Percentiles rank a stretch among this genome's conserved stretches.
These are phyloP conservation scores for Anisodus tanguticus DNA, from an alignment of 257 asterid species.

Conservation along the genomic window DNA sequence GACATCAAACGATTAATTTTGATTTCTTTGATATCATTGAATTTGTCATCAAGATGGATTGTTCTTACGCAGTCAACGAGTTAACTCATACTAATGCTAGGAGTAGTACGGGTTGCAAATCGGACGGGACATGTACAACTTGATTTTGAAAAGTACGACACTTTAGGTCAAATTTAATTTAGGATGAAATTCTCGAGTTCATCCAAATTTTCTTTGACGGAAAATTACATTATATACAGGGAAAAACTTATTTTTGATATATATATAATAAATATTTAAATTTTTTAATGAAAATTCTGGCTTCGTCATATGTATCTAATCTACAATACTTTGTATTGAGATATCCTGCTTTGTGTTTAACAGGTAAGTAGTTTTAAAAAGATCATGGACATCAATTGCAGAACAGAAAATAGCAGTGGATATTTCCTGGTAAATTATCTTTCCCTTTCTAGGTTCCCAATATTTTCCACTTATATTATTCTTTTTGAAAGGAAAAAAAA, in stretches of 20 bases:
- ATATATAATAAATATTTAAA: no score
- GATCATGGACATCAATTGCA: slow-evolving; percentile 42
- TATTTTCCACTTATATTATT: not conserved
- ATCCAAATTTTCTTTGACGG: not conserved
- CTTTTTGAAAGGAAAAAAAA: not conserved
- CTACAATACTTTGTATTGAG: not conserved
- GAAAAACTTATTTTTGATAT: no score
- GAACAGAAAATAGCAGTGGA: slow-evolving; percentile 39
- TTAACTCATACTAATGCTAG: no score
- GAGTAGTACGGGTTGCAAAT: no score
- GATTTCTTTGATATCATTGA: no score
- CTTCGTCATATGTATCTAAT: not conserved
- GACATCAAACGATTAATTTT: not conserved
- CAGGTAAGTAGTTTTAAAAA: slow-evolving; percentile 55
- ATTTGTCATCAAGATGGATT: not conserved
- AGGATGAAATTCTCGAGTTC: not conserved
- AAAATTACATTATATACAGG: not conserved
- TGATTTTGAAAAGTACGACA: not conserved
- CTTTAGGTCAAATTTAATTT: not conserved
- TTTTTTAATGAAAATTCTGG: not conserved
- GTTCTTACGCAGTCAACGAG: not conserved
- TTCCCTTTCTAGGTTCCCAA: not conserved
- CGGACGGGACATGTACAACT: not conserved
- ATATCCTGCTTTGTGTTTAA: slow-evolving; percentile 9
- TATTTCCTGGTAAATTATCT: slow-evolving; percentile 41